phyloP scores from a whole-genome alignment of 2,329 filamentous ascomycete species.

The Sordariomycetes sp. region DNA sequence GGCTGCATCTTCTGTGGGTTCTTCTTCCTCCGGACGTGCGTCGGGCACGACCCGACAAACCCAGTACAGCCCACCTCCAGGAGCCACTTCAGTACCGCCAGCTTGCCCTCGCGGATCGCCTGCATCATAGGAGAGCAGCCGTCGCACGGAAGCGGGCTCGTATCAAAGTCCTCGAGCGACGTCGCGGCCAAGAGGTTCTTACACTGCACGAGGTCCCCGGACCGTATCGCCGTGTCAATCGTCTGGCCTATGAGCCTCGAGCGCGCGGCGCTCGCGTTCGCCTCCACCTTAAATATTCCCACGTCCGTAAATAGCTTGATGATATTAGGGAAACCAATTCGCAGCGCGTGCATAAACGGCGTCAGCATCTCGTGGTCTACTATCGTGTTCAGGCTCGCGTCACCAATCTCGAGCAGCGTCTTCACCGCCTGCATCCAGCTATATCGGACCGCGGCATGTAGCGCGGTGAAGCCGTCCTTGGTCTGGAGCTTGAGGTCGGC shows the following conservation, averaged over 20 bases:
- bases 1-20: no score
- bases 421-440: conserved; percentile 1
- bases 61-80: background rate
- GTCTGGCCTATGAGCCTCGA: background rate
- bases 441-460: conserved; percentile 8
- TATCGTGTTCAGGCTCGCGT: background rate
- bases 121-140: conserved; percentile 1
- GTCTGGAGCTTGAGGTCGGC: conserved; percentile 16
- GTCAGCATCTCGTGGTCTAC: conserved; percentile 1
- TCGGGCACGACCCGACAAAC: conserved; percentile 1
- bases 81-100: background rate
- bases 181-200: background rate
- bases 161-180: conserved; percentile 1
- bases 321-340: conserved; percentile 1
- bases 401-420: background rate
- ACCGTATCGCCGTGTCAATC: background rate
- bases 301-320: background rate
- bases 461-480: conserved; percentile 16
- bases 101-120: background rate
- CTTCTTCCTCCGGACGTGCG: background rate
- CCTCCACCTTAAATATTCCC: background rate
- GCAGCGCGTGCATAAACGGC: conserved; percentile 2
- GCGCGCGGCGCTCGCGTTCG: background rate
- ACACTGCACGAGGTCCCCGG: background rate
- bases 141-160: background rate